A percentile compares a stretch with the other conserved stretches of the same genome.
These are phyloP conservation scores for Sextonia rubra DNA, from an alignment of 164 flowering plant species.

Conservation along the genomic window DNA sequence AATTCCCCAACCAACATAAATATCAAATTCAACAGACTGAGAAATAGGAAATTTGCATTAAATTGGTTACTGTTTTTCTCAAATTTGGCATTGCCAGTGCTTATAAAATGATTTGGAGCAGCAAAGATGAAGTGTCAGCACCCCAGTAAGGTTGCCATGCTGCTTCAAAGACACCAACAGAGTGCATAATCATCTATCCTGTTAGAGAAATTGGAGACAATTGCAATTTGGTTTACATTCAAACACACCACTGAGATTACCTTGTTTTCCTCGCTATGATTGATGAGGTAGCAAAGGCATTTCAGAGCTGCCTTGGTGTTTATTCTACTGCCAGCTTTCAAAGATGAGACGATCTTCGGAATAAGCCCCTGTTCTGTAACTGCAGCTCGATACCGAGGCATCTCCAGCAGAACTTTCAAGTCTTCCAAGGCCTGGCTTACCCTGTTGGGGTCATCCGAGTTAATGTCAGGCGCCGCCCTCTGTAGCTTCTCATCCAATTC, in stretches of 20 bases:
- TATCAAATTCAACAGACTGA: background rate
- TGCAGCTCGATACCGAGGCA: constrained; percentile 10
- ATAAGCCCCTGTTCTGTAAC: constrained; percentile 16
- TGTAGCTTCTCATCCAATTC: constrained; percentile 16
- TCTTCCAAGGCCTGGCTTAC: constrained; percentile 15
- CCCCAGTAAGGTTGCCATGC: background rate
- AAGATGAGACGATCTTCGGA: constrained; percentile 15
- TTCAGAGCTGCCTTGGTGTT: constrained; percentile 24
- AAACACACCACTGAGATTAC: constrained; percentile 7
- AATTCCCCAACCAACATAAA: background rate
- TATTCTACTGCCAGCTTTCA: constrained; percentile 2
- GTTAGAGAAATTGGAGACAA: too few relatives aligned
- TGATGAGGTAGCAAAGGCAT: constrained; percentile 23
- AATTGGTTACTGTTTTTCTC: too few relatives aligned
- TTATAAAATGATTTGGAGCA: background rate
- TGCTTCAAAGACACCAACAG: background rate
- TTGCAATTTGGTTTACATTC: background rate
- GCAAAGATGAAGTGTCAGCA: background rate
- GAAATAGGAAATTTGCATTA: too few relatives aligned
- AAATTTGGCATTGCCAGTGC: too few relatives aligned
- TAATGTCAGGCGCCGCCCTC: constrained; percentile 7
- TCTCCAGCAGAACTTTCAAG: constrained; percentile 17
- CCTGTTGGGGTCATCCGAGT: constrained; percentile 13
- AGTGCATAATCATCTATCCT: background rate
- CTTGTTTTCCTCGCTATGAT: constrained; percentile 18